Evolutionary conservation across 202 grass and related monocot species (phyloP).

Genomic region (Hordeum pubiflorum): DNA sequence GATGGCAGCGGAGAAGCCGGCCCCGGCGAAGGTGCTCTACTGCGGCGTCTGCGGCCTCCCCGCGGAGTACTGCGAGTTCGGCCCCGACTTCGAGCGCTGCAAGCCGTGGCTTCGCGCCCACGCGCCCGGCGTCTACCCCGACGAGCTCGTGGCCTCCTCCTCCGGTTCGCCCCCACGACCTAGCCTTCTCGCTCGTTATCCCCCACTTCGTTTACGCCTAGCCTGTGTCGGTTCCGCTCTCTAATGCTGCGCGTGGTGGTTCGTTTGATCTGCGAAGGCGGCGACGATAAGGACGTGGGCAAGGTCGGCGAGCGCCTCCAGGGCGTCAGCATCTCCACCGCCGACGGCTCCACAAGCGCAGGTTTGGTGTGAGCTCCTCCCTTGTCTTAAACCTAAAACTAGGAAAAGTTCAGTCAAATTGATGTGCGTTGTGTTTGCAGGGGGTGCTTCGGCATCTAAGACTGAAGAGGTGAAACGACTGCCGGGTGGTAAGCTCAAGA

Average conservation of each 20-base stretch:
- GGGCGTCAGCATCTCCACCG: conserved; percentile 61
- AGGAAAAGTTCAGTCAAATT: neutral
- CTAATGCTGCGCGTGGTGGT: neutral
- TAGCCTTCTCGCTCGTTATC: neutral
- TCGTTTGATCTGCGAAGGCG: conserved; percentile 35
- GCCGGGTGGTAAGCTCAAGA: conserved; percentile 95
- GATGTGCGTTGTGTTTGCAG: conserved; percentile 17
- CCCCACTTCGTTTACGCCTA: neutral
- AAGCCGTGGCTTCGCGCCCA: conserved; percentile 90
- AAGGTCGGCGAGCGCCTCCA: conserved; percentile 68
- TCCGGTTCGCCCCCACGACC: neutral
- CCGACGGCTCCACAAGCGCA: conserved; percentile 35
- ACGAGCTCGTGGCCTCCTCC: conserved; percentile 57
- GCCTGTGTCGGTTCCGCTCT: neutral
- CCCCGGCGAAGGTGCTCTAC: conserved; percentile 72
- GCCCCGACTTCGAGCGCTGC: conserved; percentile 93
- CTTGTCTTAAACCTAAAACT: neutral
- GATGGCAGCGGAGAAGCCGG: conserved; percentile 65
- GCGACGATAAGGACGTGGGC: conserved; percentile 46
- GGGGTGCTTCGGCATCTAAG: conserved; percentile 63
- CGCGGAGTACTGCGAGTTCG: conserved; percentile 98
- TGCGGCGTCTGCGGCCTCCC: conserved; percentile 83
- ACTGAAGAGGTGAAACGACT: conserved; percentile 78
- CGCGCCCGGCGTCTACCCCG: conserved; percentile 82
- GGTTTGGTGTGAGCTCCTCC: conserved; percentile 19